Percentiles rank a stretch among this genome's conserved stretches.
phyloP scores from a whole-genome alignment of 305 asterid genomes.

The Lippia alba region DNA sequence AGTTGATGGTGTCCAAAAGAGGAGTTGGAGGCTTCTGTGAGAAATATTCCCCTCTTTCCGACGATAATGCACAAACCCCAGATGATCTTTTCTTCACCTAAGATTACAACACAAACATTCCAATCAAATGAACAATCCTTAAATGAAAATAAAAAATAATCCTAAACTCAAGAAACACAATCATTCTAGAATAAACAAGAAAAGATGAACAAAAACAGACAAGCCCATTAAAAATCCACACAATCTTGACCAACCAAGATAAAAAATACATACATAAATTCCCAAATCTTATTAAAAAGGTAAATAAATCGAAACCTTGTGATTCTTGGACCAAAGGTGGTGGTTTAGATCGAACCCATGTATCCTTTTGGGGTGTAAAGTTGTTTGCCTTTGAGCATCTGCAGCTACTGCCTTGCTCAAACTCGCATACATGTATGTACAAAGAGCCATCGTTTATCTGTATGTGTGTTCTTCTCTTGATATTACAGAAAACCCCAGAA shows the following conservation, averaged over 20 bases:
- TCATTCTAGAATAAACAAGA: conserved; percentile 1
- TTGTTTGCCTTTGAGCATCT: conserved; percentile 47
- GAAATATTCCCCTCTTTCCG: conserved; percentile 80
- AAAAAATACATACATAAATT: background rate
- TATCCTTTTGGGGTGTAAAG: conserved; percentile 51
- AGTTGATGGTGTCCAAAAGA: conserved; percentile 88
- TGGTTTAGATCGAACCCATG: conserved; percentile 58
- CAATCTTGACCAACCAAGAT: background rate
- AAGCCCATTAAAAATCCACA: background rate
- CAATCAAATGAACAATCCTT: conserved; percentile 36
- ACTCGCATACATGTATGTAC: conserved; percentile 66
- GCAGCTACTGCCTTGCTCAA: conserved; percentile 49
- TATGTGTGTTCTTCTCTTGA: background rate
- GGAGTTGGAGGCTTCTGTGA: conserved; percentile 95
- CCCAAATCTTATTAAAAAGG: background rate
- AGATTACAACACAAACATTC: conserved; percentile 28
- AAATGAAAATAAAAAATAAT: too few species aligned
- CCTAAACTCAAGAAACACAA: conserved; percentile 17
- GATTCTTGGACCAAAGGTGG: conserved; percentile 44
- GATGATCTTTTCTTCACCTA: conserved; percentile 60
- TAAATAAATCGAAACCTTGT: conserved; percentile 50
- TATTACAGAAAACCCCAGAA: conserved; percentile 23
- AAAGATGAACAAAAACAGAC: conserved; percentile 19
- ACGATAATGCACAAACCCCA: conserved; percentile 67
- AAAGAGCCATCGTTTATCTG: conserved; percentile 57